Evolutionary conservation across 225 moss, liverwort and hornwort species (phyloP).

Genomic region (Neckera pumila): DNA sequence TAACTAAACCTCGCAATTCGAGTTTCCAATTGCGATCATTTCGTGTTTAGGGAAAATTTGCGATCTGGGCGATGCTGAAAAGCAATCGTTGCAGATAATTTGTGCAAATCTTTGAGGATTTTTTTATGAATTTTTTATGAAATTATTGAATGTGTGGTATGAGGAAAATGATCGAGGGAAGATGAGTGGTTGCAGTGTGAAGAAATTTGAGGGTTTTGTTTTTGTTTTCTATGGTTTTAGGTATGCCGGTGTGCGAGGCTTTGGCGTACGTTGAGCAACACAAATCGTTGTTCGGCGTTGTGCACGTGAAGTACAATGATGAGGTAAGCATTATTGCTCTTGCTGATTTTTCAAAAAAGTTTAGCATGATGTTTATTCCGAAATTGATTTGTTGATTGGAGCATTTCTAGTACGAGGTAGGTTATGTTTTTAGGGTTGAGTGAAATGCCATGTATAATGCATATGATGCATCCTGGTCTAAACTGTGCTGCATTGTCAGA

Average conservation of each 20-base stretch:
- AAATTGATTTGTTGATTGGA: background rate
- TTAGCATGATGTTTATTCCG: background rate
- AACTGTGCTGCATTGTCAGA: background rate
- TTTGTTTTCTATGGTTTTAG: constrained; percentile 3
- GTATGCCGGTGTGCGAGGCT: constrained; percentile 97
- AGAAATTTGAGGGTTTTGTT: background rate
- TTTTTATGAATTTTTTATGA: background rate
- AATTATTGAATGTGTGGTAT: background rate
- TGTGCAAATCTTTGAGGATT: background rate
- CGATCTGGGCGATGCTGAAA: background rate
- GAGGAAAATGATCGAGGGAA: background rate
- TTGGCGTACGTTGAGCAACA: constrained; percentile 92
- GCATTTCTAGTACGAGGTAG: background rate
- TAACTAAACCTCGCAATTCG: background rate
- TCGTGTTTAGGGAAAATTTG: background rate
- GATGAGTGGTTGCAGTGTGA: background rate
- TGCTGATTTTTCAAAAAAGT: background rate
- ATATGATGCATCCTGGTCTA: background rate
- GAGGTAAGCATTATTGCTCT: constrained; percentile 34
- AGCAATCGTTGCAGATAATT: background rate
- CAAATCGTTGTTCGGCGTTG: constrained; percentile 68
- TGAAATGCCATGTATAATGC: background rate
- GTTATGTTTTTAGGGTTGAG: background rate
- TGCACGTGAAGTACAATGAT: constrained; percentile 92
- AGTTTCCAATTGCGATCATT: background rate